Percentiles rank a stretch among this genome's conserved stretches.
Conservation (phyloP, 768 basidiomycete genomes). For the Infundibulicybe gibba region DNA sequence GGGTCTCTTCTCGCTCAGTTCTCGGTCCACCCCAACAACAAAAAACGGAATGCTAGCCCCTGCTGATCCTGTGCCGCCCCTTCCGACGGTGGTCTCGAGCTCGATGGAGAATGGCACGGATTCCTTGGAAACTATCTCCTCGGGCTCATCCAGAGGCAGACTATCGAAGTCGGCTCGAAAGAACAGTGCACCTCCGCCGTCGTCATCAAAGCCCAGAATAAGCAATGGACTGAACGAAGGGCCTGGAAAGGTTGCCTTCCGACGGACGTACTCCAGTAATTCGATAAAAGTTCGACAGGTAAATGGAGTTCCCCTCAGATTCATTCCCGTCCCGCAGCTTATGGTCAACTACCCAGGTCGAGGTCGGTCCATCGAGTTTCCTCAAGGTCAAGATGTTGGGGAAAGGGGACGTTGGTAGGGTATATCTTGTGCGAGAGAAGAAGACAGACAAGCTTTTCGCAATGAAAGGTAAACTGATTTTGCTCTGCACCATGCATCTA, state of each 20-base stretch:
- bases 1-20: slow-evolving; percentile 69
- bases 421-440: slow-evolving; percentile 98
- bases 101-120: slow-evolving; percentile 59
- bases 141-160: slow-evolving; percentile 63
- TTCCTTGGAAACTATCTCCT: slow-evolving; percentile 78
- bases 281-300: slow-evolving; percentile 93
- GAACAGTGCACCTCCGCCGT: slow-evolving; percentile 24
- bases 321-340: slow-evolving; percentile 8
- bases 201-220: slow-evolving; percentile 39
- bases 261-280: slow-evolving; percentile 95
- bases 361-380: slow-evolving; percentile 93
- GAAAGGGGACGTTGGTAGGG: slow-evolving; percentile 97
- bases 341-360: slow-evolving; percentile 53
- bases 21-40: slow-evolving; percentile 56
- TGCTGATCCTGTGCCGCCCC: slow-evolving; percentile 52
- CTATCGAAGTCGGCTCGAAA: slow-evolving; percentile 38
- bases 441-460: slow-evolving; percentile 94
- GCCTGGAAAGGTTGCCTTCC: slow-evolving; percentile 71
- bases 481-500: slow-evolving; percentile 6
- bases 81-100: slow-evolving; percentile 45
- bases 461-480: slow-evolving; percentile 85
- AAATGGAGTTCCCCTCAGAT: slow-evolving; percentile 21
- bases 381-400: slow-evolving; percentile 97
- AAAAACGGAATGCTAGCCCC: slow-evolving; percentile 81
- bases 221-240: slow-evolving; percentile 42